phyloP scores from a whole-genome alignment of 805 yeast genomes.

The Kodamaea jinghongensis region DNA sequence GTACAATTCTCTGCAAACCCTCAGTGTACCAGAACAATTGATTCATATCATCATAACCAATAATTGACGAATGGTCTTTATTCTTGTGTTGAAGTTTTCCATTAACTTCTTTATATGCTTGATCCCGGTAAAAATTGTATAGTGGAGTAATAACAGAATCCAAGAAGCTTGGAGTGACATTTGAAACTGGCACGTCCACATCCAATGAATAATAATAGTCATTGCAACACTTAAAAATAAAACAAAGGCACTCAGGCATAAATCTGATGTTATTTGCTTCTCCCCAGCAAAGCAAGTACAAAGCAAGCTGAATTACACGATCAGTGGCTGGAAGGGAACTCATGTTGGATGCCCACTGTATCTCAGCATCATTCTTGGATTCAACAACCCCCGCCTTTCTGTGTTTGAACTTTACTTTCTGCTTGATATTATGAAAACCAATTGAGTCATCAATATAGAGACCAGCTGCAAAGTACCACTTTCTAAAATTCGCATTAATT shows the following conservation, averaged over 20 bases:
- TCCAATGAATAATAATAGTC: conserved; percentile 58
- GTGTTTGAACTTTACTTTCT: conserved; percentile 16
- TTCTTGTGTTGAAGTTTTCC: conserved; percentile 48
- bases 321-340: conserved; percentile 49
- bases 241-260: conserved; percentile 87
- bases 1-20: conserved; percentile 57
- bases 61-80: conserved; percentile 62
- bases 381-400: conserved; percentile 11
- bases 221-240: conserved; percentile 76
- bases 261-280: conserved; percentile 84
- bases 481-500: conserved; percentile 59
- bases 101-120: conserved; percentile 44
- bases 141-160: conserved; percentile 75
- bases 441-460: conserved; percentile 57
- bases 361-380: conserved; percentile 43
- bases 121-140: conserved; percentile 57
- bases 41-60: conserved; percentile 90
- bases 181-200: conserved; percentile 26
- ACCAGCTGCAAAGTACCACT: conserved; percentile 76
- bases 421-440: conserved; percentile 33
- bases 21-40: conserved; percentile 82
- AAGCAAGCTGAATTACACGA: conserved; percentile 58
- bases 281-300: conserved; percentile 82
- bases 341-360: conserved; percentile 53
- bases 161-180: conserved; percentile 43